Percentiles rank a stretch among this genome's conserved stretches.
phyloP scores from a whole-genome alignment of 2,329 filamentous ascomycete species.

The Microdochium nivale region DNA sequence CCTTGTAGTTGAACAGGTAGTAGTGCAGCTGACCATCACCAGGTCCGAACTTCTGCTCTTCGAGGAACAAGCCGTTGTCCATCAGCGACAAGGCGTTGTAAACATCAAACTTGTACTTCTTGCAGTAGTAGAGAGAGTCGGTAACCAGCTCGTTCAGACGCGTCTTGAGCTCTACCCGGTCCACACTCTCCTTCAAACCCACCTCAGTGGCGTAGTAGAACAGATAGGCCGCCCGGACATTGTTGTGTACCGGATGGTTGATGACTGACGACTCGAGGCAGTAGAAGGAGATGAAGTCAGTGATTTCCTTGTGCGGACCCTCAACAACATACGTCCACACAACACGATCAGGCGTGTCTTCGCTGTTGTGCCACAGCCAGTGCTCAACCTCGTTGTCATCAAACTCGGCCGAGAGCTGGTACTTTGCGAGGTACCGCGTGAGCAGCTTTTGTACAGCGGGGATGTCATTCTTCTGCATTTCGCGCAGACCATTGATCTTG shows the following conservation, averaged over 20 bases:
- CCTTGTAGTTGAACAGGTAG: conserved; percentile 96
- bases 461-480: conserved; percentile 73
- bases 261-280: conserved; percentile 89
- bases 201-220: conserved; percentile 92
- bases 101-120: conserved; percentile 80
- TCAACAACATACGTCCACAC: conserved; percentile 93
- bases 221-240: conserved; percentile 84
- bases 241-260: conserved; percentile 65
- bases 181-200: conserved; percentile 52
- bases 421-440: conserved; percentile 68
- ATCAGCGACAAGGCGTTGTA: conserved; percentile 92
- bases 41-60: conserved; percentile 87
- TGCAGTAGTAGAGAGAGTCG: conserved; percentile 82
- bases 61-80: conserved; percentile 89
- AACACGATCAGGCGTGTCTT: conserved; percentile 62
- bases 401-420: conserved; percentile 79
- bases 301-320: conserved; percentile 66
- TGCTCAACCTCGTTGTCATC: conserved; percentile 74
- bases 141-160: conserved; percentile 73
- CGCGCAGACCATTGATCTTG: conserved; percentile 64
- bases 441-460: conserved; percentile 67
- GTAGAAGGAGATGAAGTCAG: conserved; percentile 97
- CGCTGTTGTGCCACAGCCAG: conserved; percentile 71
- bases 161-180: conserved; percentile 57
- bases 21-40: conserved; percentile 94